phyloP scores from a whole-genome alignment of 2,329 filamentous ascomycete genomes.

The Emergomyces pasteurianus region DNA sequence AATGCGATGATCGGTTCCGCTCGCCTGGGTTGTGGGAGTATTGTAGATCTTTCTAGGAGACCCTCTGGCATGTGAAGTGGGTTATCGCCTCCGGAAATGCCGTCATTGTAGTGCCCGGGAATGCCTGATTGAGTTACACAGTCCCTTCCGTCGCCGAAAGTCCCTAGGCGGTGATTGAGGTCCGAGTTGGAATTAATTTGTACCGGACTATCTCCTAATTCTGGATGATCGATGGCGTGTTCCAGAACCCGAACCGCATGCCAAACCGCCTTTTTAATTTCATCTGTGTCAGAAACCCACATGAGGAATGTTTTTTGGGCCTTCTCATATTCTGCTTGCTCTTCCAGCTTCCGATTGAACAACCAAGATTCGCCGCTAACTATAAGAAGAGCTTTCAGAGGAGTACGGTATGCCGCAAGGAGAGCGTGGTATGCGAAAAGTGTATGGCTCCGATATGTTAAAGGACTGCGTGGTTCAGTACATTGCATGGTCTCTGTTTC shows the following conservation, averaged over 20 bases:
- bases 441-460: slow-evolving; percentile 8
- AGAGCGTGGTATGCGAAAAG: slow-evolving; percentile 21
- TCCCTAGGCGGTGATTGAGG: not conserved
- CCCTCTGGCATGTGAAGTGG: not conserved
- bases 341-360: slow-evolving; percentile 23
- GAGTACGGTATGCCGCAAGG: slow-evolving; percentile 19
- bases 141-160: not conserved
- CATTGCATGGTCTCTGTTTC: not conserved
- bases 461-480: not conserved
- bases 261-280: slow-evolving; percentile 21
- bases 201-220: not conserved
- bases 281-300: slow-evolving; percentile 19
- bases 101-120: not conserved
- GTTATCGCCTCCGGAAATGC: not conserved
- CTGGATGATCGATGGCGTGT: slow-evolving; percentile 8
- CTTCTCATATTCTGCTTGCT: slow-evolving; percentile 20
- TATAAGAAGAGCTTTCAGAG: slow-evolving; percentile 20
- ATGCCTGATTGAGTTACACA: not conserved
- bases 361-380: slow-evolving; percentile 28
- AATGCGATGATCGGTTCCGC: slow-evolving; percentile 17
- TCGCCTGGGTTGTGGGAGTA: not conserved
- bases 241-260: slow-evolving; percentile 18
- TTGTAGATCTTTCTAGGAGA: not conserved
- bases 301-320: slow-evolving; percentile 19
- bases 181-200: not conserved